These are phyloP conservation scores for Neurospora africana DNA, from an alignment of 495 filamentous ascomycete species.

Conservation along the genomic window DNA sequence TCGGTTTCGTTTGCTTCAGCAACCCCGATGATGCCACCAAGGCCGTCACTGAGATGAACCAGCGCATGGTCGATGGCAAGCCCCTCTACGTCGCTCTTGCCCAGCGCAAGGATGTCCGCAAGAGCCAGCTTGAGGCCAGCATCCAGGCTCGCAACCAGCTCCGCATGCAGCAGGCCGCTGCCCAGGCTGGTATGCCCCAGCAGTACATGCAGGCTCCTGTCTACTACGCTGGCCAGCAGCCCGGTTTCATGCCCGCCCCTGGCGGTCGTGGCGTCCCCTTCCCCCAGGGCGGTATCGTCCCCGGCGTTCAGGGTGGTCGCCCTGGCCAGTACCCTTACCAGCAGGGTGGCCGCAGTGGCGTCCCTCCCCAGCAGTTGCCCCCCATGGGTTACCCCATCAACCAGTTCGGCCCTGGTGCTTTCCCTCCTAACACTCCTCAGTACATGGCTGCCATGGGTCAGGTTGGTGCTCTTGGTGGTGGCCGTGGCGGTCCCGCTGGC, in stretches of 20 bases:
- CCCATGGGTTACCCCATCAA: slow-evolving; percentile 65
- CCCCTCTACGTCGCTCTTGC: slow-evolving; percentile 95
- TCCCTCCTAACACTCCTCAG: slow-evolving; percentile 39
- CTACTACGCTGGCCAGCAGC: slow-evolving; percentile 82
- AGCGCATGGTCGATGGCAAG: slow-evolving; percentile 96
- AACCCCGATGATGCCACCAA: slow-evolving; percentile 98
- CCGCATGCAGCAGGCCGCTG: slow-evolving; percentile 93
- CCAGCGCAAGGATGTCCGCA: slow-evolving; percentile 98
- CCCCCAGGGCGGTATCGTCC: slow-evolving; percentile 76
- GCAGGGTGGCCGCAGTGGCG: slow-evolving; percentile 73
- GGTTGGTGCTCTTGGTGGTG: slow-evolving; percentile 51
- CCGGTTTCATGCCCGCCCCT: slow-evolving; percentile 57
- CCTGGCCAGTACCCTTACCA: slow-evolving; percentile 75
- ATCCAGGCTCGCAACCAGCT: slow-evolving; percentile 98
- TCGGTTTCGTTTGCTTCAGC: slow-evolving; percentile 99
- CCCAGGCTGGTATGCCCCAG: slow-evolving; percentile 82
- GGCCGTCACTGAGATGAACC: slow-evolving; percentile 98
- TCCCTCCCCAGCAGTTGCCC: slow-evolving; percentile 65
- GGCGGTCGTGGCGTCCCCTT: slow-evolving; percentile 77
- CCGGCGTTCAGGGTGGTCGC: slow-evolving; percentile 68
- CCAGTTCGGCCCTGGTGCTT: slow-evolving; percentile 60
- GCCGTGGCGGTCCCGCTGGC: slow-evolving; percentile 59
- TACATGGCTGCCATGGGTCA: slow-evolving; percentile 57
- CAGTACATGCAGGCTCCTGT: slow-evolving; percentile 76
- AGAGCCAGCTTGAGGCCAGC: slow-evolving; percentile 96